Base-by-base conservation (phyloP, 805 yeast genomes). In the Wickerhamomyces xylosicus region DNA sequence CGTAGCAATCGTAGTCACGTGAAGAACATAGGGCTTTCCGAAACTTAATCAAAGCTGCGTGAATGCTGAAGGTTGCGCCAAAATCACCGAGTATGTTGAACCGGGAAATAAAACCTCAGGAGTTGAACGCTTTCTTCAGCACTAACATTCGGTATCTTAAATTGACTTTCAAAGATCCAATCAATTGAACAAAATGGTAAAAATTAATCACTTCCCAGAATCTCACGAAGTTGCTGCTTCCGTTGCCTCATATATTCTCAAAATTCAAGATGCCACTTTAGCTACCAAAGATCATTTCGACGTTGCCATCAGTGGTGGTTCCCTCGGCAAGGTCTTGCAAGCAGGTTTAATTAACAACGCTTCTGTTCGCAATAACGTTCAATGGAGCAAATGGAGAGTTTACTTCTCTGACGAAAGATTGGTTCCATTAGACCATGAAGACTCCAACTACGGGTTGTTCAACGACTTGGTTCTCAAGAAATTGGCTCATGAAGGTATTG, bases 381-480 rank as follows among this genome's bases (percentile, higher is more conserved):
- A 74, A 50, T 84, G 94, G 90, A 58, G 63, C 29, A 69, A 76
- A 48, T 84, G 95, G 94, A 75, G 75, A 43, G 78, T 89, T 11
- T 89, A 69, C 63, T 86, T 89, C 61, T 79, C 89, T 47, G 97
- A 89, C 56, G 97, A 89, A 64, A 74, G 97, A 60, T 60, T 89
- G 46, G 96, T 89, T 29, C 84, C 95, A 9, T 67, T 85, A 52
- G 74, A 75, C 47, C 81, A 85, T 55, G 77, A 71, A 18, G 97
- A 89, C 57, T 84, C 95, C 44, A 89, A 89, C 66, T 86, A 74
- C 56, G 90, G 92, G 4, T 69, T 81, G 37, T 84, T 89, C 66
- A 74, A 82, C 38, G 62, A 71, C 38, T 58, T 77, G 41, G 61
- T 62, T 3, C 58, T 59, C 28, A 57, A 61, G 37, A 67, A 69